Evolutionary conservation across 352 stramenopile species (phyloP).

Genomic region (Phytophthora foliorum): DNA sequence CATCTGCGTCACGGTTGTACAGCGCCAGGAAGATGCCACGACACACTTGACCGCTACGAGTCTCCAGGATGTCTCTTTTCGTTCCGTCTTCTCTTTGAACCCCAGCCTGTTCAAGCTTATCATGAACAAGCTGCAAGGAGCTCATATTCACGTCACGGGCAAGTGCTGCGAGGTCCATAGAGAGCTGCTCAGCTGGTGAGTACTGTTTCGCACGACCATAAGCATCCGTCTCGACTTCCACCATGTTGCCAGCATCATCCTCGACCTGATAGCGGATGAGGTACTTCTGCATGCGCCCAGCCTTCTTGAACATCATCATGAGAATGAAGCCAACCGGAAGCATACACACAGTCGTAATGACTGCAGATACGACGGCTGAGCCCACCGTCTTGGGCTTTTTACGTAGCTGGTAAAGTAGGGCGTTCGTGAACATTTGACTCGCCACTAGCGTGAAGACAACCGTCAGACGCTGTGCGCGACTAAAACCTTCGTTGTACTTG

Average conservation of each 20-base stretch:
- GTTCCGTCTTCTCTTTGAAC: constrained; percentile 21
- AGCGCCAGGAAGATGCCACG: constrained; percentile 69
- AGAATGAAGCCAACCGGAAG: constrained; percentile 71
- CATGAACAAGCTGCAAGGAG: constrained; percentile 37
- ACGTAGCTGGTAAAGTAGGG: constrained; percentile 66
- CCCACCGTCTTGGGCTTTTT: constrained; percentile 55
- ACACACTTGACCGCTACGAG: constrained; percentile 50
- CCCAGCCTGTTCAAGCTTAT: constrained; percentile 46
- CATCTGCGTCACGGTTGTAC: constrained; percentile 64
- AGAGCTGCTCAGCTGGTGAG: constrained; percentile 51
- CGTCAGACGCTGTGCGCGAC: constrained; percentile 66
- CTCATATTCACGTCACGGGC: constrained; percentile 51
- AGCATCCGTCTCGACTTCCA: constrained; percentile 71
- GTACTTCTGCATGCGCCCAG: constrained; percentile 64
- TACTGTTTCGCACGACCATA: constrained; percentile 68
- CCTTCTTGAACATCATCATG: constrained; percentile 81
- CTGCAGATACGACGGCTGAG: constrained; percentile 60
- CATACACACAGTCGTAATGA: constrained; percentile 75
- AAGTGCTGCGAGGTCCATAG: constrained; percentile 67
- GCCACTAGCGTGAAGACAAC: constrained; percentile 78
- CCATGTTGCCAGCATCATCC: constrained; percentile 65
- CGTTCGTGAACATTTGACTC: constrained; percentile 81
- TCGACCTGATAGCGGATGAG: constrained; percentile 74
- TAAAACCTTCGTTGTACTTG: constrained; percentile 80
- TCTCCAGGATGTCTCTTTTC: constrained; percentile 12